Evolutionary conservation across 208 protist species (phyloP), one percentile per base, ranked within the genome.

Genomic region (Acanthamoeba triangularis): DNA sequence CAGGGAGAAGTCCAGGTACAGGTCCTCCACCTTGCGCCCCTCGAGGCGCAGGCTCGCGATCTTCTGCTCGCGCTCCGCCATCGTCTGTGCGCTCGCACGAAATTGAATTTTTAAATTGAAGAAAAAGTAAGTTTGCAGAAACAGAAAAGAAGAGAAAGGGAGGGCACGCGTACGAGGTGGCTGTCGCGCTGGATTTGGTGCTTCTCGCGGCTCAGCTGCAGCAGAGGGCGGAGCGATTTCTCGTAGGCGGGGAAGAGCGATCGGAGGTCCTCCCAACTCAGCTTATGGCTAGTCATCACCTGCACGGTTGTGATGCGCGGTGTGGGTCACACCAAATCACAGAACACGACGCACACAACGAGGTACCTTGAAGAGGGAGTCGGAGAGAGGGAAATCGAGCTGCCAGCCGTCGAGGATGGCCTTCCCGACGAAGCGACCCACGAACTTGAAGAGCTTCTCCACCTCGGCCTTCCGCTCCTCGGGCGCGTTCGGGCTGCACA

Each of bases 401-500:
- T 98, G 49, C 37, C 98, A 85, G 63, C 69, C 65, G 84, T 98
- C 98, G 37, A 98, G 91, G 52, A 98, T 94, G 35, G 97, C 97
- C 67, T 98, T 98, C n/a, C 95, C 98, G 16, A 98, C 90, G 67
- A 98, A 97, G 2, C 69, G 84, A 18, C 98, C 98, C 5, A 98
- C 65, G 63, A 97, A 97, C 20, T 93, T 67, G 69, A 98, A 98
- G 37, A 94, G 37, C 47, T 94, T 59, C 65, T 76, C 54, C 69
- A 94, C 90, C 49, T 94, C 65, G 5, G 8, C n/a, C 65, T 82
- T 56, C 30, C 67, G 69, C 35, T 78, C 69, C n/a, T 72, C 52
- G 8, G 41, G 65, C 76, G 44, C 85, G 91, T 72, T 74, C 35
- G 72, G 49, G 35, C 47, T 95, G 52, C 35, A 52, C n/a, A n/a